A percentile compares a stretch with the other conserved stretches of the same genome.
These are phyloP conservation scores for Silybum marianum DNA, from an alignment of 129 eudicot genomes.

Conservation along the genomic window DNA sequence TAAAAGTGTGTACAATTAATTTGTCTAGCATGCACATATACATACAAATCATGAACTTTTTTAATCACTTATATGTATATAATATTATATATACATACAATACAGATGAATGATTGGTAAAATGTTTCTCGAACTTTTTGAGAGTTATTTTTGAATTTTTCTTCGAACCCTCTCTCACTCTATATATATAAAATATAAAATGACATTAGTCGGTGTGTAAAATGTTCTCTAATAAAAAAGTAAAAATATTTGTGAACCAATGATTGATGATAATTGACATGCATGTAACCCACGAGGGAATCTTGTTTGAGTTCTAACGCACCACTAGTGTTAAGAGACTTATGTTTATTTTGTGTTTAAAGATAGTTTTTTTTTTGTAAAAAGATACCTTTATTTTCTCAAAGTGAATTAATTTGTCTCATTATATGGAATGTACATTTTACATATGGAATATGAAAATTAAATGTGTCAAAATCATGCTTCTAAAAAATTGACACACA, in stretches of 20 bases:
- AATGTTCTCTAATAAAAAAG: constrained; percentile 14
- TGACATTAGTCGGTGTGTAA: constrained; percentile 17
- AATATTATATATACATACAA: no score
- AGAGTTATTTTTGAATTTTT: no score
- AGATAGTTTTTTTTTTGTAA: background rate
- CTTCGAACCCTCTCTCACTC: no score
- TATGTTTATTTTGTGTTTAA: background rate
- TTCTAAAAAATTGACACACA: background rate
- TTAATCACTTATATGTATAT: no score
- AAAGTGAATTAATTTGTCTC: background rate
- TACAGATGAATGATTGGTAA: no score
- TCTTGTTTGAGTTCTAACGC: background rate
- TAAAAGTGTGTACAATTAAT: no score
- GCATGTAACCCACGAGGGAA: constrained; percentile 29
- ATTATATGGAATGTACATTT: background rate
- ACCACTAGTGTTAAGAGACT: background rate
- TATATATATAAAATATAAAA: no score
- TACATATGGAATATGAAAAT: background rate
- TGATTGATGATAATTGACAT: constrained; percentile 29
- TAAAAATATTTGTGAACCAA: constrained; percentile 6
- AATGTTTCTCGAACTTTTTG: no score
- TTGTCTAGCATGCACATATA: no score
- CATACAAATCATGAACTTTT: no score
- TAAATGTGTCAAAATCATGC: background rate
- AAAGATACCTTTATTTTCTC: background rate